Conservation (phyloP, 2,329 filamentous ascomycete genomes). For the Polychaeton citri region DNA sequence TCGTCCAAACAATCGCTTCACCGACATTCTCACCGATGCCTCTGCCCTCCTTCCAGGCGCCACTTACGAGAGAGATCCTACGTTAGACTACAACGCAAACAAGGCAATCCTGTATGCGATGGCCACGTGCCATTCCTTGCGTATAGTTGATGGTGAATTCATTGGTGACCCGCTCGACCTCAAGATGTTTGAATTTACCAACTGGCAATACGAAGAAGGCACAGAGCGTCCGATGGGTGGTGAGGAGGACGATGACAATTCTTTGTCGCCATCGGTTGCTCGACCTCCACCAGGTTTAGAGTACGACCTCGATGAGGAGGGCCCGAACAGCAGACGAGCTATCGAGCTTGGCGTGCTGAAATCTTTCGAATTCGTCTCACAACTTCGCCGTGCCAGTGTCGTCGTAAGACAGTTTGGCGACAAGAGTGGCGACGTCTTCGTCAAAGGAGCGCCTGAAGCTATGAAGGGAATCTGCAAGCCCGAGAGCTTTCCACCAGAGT, state of each 20-base stretch:
- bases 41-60: slow-evolving; percentile 43
- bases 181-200: slow-evolving; percentile 97
- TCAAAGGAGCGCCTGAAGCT: slow-evolving; percentile 92
- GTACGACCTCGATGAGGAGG: slow-evolving; percentile 41
- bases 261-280: slow-evolving; percentile 77
- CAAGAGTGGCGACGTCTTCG: slow-evolving; percentile 73
- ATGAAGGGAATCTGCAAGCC: slow-evolving; percentile 86
- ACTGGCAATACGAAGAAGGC: slow-evolving; percentile 85
- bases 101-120: slow-evolving; percentile 78
- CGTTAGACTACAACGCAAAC: slow-evolving; percentile 46
- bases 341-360: slow-evolving; percentile 85
- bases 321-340: slow-evolving; percentile 34
- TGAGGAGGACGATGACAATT: slow-evolving; percentile 61
- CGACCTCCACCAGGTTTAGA: slow-evolving; percentile 56
- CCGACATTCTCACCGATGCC: slow-evolving; percentile 58
- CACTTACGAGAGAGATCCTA: slow-evolving; percentile 44
- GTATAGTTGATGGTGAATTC: slow-evolving; percentile 74
- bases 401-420: slow-evolving; percentile 80
- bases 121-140: slow-evolving; percentile 91
- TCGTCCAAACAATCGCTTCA: slow-evolving; percentile 50
- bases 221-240: slow-evolving; percentile 47
- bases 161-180: slow-evolving; percentile 88
- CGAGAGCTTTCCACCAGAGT: slow-evolving; percentile 75
- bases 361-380: slow-evolving; percentile 88
- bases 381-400: slow-evolving; percentile 82